Base-by-base conservation (phyloP, 2,329 filamentous ascomycete genomes). In the Aspergillus awamori region DNA sequence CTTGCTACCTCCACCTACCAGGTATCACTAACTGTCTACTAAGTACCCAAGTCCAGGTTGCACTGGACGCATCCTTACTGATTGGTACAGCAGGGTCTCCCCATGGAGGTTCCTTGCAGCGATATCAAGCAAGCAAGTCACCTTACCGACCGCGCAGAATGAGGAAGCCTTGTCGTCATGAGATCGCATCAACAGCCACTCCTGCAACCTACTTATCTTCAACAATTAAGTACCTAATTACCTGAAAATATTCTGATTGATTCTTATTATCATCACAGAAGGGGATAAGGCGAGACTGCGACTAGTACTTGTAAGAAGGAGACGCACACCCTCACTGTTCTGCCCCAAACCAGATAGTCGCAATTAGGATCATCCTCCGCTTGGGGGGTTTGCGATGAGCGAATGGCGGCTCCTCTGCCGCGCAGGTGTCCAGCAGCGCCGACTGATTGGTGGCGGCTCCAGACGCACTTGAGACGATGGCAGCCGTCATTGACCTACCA, bases 371-470 rank as follows among this genome's bases (percentile, higher is more conserved):
- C 39, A 56, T 56, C 53, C 53, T 56, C 53, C 41, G 39, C 24
- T 17, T 56, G 53, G 43, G 51, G 53, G 43, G 20, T 20, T 20
- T 17, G 49, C 55, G 61, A 63, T 57, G 60, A 69, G 64, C 70
- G 69, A 72, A 72, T 72, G 64, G 65, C 62, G 67, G 60, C 10
- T 39, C 60, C 43, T 56, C 61, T 5, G 62, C 26, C 8, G 63
- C 53, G 54, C 70, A 66, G 69, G 70, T 72, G 57, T 58, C 41
- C 41, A 47, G 51, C 43, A 39, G 39, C 36, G 61, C 45, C 38
- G 54, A 52, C 39, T 56, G 48, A 63, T 63, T 63, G 61, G 61
- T 56, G 53, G 39, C 36, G 26, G 26, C 30, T 11, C 26, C 38
- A 33, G 53, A 15, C n/a, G 45, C n/a, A 22, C 38, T 45, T 10